Conservation (phyloP, 148 eudicot genomes). For the Simmondsia chinensis region DNA sequence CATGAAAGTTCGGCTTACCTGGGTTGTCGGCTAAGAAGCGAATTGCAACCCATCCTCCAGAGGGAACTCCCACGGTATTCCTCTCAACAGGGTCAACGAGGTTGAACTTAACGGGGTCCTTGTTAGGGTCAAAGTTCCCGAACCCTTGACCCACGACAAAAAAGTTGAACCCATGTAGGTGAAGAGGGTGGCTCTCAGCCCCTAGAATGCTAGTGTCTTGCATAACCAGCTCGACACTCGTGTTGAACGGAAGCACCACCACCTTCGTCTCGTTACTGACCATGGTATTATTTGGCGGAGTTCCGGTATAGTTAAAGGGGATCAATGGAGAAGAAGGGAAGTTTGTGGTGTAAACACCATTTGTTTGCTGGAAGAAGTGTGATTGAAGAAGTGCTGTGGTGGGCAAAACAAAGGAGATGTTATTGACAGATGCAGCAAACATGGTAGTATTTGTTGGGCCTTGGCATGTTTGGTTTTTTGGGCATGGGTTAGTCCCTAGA, state of each 20-base stretch:
- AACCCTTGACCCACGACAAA: slow-evolving; percentile 66
- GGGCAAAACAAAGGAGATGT: slow-evolving; percentile 53
- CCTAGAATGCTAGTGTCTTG: slow-evolving; percentile 62
- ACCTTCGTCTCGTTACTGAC: slow-evolving; percentile 44
- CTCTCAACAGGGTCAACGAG: slow-evolving; percentile 57
- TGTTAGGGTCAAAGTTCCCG: slow-evolving; percentile 47
- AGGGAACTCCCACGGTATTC: slow-evolving; percentile 57
- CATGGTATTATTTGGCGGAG: slow-evolving; percentile 38
- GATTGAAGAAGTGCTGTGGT: slow-evolving; percentile 45
- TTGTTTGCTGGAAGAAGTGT: slow-evolving; percentile 28
- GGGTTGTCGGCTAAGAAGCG: slow-evolving; percentile 67
- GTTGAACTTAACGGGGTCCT: slow-evolving; percentile 42
- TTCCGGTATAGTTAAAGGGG: slow-evolving; percentile 53
- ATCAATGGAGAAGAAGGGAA: slow-evolving; percentile 36
- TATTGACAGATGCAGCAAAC: slow-evolving; percentile 48
- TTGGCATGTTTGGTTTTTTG: slow-evolving; percentile 32
- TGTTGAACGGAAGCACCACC: slow-evolving; percentile 36
- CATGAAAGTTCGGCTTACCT: slow-evolving; percentile 15
- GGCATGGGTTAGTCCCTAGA: slow-evolving; percentile 50
- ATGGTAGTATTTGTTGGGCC: slow-evolving; percentile 44
- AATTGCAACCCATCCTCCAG: slow-evolving; percentile 68
- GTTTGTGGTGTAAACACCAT: slow-evolving; percentile 37
- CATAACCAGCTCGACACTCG: slow-evolving; percentile 52
- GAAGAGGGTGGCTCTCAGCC: slow-evolving; percentile 59
- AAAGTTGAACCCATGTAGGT: slow-evolving; percentile 64